phyloP scores from a whole-genome alignment of 805 yeast genomes.

The Ogataea paradorogensis region DNA sequence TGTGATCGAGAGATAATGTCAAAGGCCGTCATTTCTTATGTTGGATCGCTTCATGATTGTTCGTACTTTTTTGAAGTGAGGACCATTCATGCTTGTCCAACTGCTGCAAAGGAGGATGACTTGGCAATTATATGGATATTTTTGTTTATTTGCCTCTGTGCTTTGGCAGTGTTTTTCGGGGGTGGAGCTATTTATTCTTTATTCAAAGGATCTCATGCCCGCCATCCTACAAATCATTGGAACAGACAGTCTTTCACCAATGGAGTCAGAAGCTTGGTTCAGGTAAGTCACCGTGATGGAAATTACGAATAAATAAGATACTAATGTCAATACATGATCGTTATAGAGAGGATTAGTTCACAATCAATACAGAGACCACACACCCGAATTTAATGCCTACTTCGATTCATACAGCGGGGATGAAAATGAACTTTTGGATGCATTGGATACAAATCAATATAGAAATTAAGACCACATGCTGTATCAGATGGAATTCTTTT shows the following conservation, averaged over 20 bases:
- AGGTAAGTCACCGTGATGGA: conserved; percentile 10
- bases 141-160: conserved; percentile 45
- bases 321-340: conserved; percentile 2
- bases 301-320: not conserved
- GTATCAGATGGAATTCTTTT: conserved; percentile 24
- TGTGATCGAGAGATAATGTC: conserved; percentile 74
- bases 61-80: conserved; percentile 80
- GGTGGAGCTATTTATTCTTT: conserved; percentile 40
- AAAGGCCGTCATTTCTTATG: conserved; percentile 62
- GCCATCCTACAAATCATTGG: conserved; percentile 6
- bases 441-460: conserved; percentile 5
- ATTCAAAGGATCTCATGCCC: conserved; percentile 22
- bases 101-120: conserved; percentile 64
- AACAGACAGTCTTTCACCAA: conserved; percentile 4
- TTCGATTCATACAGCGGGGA: conserved; percentile 38
- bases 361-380: conserved; percentile 18
- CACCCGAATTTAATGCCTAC: conserved; percentile 17
- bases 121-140: conserved; percentile 66
- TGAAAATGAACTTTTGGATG: conserved; percentile 40
- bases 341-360: conserved; percentile 3
- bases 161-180: conserved; percentile 40
- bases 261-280: conserved; percentile 6
- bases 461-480: no score
- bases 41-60: conserved; percentile 75
- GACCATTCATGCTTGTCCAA: conserved; percentile 84